Conservation (phyloP, 306 rosid genomes). For the Sindora glabra region DNA sequence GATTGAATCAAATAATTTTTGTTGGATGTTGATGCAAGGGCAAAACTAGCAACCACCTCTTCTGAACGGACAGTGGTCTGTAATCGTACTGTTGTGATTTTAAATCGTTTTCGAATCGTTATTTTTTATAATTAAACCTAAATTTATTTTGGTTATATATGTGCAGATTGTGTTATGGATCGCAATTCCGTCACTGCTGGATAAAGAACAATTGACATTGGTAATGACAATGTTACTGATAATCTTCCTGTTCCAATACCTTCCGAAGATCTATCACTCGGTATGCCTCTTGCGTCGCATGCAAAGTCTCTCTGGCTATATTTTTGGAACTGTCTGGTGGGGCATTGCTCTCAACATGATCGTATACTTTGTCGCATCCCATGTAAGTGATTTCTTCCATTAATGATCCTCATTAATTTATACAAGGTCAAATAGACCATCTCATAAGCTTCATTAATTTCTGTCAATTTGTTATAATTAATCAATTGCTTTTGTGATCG, state of each 20-base stretch:
- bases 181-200: constrained; percentile 51
- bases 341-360: constrained; percentile 89
- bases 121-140: too few relatives aligned
- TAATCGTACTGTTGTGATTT: too few relatives aligned
- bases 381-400: constrained; percentile 52
- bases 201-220: constrained; percentile 48
- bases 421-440: too few relatives aligned
- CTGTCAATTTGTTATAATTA: too few relatives aligned
- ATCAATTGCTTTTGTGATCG: too few relatives aligned
- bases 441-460: too few relatives aligned
- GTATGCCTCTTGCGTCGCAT: constrained; percentile 75
- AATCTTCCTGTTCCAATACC: constrained; percentile 70
- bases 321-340: constrained; percentile 96
- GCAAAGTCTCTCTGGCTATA: constrained; percentile 72
- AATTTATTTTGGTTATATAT: neutral
- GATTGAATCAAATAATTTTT: too few relatives aligned
- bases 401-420: too few relatives aligned
- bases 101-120: too few relatives aligned
- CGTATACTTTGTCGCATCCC: constrained; percentile 92
- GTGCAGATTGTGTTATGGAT: constrained; percentile 78
- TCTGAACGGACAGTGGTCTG: too few relatives aligned
- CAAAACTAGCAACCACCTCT: too few relatives aligned
- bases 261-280: constrained; percentile 81
- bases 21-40: too few relatives aligned
- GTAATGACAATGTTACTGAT: constrained; percentile 75